Evolutionary conservation across 441 rosid genomes (phyloP).

Genomic region (Cnidoscolus chayamansa): DNA sequence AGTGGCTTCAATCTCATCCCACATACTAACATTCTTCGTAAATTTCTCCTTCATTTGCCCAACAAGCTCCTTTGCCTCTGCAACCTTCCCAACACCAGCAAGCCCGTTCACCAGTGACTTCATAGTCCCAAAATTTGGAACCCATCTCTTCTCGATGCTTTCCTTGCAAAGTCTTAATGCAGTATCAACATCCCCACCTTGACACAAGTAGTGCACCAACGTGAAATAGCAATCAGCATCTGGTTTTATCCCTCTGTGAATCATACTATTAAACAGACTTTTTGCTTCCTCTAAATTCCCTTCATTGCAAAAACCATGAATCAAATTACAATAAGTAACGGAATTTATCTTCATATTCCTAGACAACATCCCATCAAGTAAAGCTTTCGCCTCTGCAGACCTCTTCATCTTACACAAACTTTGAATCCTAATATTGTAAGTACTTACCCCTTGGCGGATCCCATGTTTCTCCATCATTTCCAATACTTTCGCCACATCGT

Average conservation of each 20-base stretch:
- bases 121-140: conserved; percentile 60
- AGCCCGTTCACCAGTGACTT: conserved; percentile 66
- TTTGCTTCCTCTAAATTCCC: conserved; percentile 62
- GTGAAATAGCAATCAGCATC: conserved; percentile 54
- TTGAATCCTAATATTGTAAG: conserved; percentile 56
- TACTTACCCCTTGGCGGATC: conserved; percentile 35
- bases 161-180: conserved; percentile 51
- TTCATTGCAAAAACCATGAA: conserved; percentile 66
- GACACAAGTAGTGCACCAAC: conserved; percentile 52
- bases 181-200: conserved; percentile 54
- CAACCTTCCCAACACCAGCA: conserved; percentile 45
- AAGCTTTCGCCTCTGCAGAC: conserved; percentile 50
- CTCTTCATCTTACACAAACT: conserved; percentile 62
- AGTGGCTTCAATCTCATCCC: conserved; percentile 73
- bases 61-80: conserved; percentile 57
- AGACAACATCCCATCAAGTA: conserved; percentile 55
- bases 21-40: conserved; percentile 40
- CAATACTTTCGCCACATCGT: conserved; percentile 63
- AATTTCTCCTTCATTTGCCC: conserved; percentile 53
- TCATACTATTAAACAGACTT: conserved; percentile 55
- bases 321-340: conserved; percentile 50
- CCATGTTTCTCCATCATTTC: conserved; percentile 54
- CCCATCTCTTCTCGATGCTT: conserved; percentile 67
- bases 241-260: conserved; percentile 42
- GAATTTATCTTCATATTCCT: conserved; percentile 52